phyloP scores from a whole-genome alignment of 495 filamentous ascomycete genomes.

The Niebla homalea region DNA sequence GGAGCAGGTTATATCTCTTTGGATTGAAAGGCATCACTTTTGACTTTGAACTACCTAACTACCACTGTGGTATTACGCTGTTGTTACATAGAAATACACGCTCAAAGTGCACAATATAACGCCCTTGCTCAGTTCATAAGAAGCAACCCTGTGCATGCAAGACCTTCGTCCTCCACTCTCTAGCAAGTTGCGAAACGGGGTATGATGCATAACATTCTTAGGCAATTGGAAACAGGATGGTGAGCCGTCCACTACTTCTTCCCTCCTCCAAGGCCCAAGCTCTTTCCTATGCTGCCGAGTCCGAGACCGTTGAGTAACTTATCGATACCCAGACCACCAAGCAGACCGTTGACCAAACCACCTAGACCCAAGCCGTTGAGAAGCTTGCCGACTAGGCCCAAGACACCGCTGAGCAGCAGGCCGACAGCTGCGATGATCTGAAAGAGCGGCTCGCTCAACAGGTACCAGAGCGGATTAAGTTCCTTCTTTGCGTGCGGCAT shows the following conservation, averaged over 20 bases:
- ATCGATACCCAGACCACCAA: slow-evolving; percentile 68
- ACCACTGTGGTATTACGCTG: no score
- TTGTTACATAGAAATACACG: no score
- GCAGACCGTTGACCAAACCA: slow-evolving; percentile 60
- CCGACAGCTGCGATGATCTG: slow-evolving; percentile 91
- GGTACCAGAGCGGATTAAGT: slow-evolving; percentile 74
- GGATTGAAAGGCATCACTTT: no score
- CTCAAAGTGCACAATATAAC: no score
- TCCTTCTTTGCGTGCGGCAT: slow-evolving; percentile 93
- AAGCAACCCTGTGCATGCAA: no score
- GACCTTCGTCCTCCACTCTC: no score
- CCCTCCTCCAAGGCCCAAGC: slow-evolving; percentile 37
- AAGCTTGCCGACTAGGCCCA: slow-evolving; percentile 67
- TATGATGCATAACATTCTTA: no score
- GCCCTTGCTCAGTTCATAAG: no score
- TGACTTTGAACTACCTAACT: no score
- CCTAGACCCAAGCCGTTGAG: slow-evolving; percentile 78
- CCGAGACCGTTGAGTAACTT: slow-evolving; percentile 66
- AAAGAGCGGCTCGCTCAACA: slow-evolving; percentile 73
- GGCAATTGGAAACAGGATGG: no score
- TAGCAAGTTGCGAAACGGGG: no score
- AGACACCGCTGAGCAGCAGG: slow-evolving; percentile 66
- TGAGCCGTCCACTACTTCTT: slow-evolving; percentile 18
- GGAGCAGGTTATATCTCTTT: no score
- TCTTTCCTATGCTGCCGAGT: slow-evolving; percentile 44